phyloP scores from a whole-genome alignment of 2,329 filamentous ascomycete genomes.

The Trichoderma arundinaceum region DNA sequence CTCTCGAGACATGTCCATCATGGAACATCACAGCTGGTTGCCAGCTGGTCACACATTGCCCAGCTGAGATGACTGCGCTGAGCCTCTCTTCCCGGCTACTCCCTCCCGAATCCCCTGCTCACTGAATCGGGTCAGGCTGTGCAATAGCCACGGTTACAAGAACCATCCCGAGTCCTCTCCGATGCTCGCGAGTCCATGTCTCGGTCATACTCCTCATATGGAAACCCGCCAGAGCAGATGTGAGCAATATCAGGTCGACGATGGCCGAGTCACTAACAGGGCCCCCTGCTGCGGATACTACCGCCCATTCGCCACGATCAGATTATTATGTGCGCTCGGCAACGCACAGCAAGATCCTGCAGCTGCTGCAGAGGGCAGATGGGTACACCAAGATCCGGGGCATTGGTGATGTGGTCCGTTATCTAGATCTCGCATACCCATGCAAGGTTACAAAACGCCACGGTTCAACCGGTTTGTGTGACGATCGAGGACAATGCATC shows the following conservation, averaged over 20 bases:
- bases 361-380: slow-evolving; percentile 1
- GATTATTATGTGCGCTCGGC: background rate
- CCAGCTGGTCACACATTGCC: slow-evolving; percentile 25
- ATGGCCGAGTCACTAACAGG: background rate
- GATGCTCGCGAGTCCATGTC: slow-evolving; percentile 22
- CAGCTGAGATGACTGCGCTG: slow-evolving; percentile 28
- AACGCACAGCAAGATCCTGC: slow-evolving; percentile 24
- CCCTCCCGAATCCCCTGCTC: slow-evolving; percentile 23
- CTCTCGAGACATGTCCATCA: slow-evolving; percentile 1
- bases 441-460: slow-evolving; percentile 11
- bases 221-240: background rate
- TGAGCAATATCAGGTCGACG: slow-evolving; percentile 8
- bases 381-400: slow-evolving; percentile 25
- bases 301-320: slow-evolving; percentile 4
- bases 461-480: slow-evolving; percentile 16
- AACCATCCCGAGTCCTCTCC: slow-evolving; percentile 15
- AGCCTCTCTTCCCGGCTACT: slow-evolving; percentile 31
- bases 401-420: background rate
- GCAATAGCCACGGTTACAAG: slow-evolving; percentile 2
- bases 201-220: slow-evolving; percentile 18
- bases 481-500: slow-evolving; percentile 16
- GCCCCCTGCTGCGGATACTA: background rate
- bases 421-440: background rate
- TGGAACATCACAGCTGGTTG: background rate
- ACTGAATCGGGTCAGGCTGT: background rate